Evolutionary conservation across 2,329 filamentous ascomycete genomes (phyloP).

Genomic region (Ilyonectria mors-panacis): DNA sequence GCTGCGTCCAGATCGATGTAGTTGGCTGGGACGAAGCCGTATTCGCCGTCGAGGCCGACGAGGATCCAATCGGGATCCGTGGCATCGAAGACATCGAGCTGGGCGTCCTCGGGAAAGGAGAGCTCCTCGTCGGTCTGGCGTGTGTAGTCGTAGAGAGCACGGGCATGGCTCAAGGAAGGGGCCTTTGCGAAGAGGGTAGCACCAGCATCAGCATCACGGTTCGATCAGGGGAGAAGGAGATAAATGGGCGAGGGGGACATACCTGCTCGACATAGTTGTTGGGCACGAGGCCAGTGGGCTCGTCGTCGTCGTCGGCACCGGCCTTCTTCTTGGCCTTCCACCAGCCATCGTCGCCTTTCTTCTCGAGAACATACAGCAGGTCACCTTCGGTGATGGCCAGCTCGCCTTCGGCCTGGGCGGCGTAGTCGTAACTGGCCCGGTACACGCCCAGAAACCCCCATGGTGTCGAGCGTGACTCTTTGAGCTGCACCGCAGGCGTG

Average conservation of each 20-base stretch:
- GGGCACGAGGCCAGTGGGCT: slow-evolving; percentile 90
- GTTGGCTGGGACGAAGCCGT: slow-evolving; percentile 94
- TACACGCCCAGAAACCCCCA: slow-evolving; percentile 96
- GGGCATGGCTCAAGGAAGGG: slow-evolving; percentile 77
- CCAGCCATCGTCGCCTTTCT: slow-evolving; percentile 85
- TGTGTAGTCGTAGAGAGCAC: slow-evolving; percentile 97
- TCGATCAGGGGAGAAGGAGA: slow-evolving; percentile 8
- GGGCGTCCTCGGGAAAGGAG: slow-evolving; percentile 91
- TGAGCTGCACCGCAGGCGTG: slow-evolving; percentile 41
- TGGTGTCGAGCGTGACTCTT: slow-evolving; percentile 57
- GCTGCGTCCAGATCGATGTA: slow-evolving; percentile 84
- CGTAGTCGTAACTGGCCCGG: slow-evolving; percentile 93
- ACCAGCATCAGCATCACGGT: slow-evolving; percentile 17
- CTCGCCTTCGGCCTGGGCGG: slow-evolving; percentile 88
- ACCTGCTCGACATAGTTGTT: slow-evolving; percentile 98
- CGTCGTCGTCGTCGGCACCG: slow-evolving; percentile 85
- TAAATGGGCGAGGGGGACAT: slow-evolving; percentile 26
- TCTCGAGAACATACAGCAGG: slow-evolving; percentile 89
- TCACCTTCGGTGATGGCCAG: slow-evolving; percentile 89
- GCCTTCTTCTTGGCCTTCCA: slow-evolving; percentile 97
- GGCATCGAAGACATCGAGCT: slow-evolving; percentile 87
- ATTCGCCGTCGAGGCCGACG: slow-evolving; percentile 87
- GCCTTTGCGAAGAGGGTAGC: slow-evolving; percentile 64
- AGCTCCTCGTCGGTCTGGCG: slow-evolving; percentile 98
- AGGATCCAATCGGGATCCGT: slow-evolving; percentile 98